Evolutionary conservation across 1,139 yeast species (phyloP).

Genomic region (Hansenula lynferdii): DNA sequence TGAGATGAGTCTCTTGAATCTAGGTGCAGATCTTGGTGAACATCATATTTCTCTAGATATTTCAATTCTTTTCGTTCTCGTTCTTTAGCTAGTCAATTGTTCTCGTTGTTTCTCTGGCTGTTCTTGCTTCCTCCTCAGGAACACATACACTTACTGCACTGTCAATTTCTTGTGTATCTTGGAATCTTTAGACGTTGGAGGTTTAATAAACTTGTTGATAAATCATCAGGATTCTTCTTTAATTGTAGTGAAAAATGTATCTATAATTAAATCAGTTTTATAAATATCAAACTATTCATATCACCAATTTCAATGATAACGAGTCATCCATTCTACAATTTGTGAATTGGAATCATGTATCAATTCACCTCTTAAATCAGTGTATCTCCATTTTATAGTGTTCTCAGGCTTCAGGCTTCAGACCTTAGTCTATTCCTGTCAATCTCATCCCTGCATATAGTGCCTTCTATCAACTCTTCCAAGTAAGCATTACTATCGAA

Average conservation of each 20-base stretch:
- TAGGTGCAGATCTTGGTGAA: constrained; percentile 21
- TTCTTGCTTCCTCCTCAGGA: constrained; percentile 80
- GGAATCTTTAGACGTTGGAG: constrained; percentile 88
- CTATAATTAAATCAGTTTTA: constrained; percentile 59
- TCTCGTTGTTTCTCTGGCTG: constrained; percentile 78
- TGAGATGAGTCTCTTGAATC: constrained; percentile 22
- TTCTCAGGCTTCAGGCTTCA: too few species aligned
- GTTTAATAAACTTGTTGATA: constrained; percentile 51
- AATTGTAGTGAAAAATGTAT: constrained; percentile 67
- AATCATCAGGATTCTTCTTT: constrained; percentile 56
- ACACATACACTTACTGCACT: constrained; percentile 69
- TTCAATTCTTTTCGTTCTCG: constrained; percentile 54
- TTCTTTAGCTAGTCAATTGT: constrained; percentile 61
- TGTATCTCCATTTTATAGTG: constrained; percentile 91
- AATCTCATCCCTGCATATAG: constrained; percentile 42
- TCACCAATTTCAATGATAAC: constrained; percentile 79
- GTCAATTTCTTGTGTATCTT: constrained; percentile 78
- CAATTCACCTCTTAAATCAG: constrained; percentile 58
- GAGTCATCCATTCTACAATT: constrained; percentile 92
- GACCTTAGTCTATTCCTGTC: constrained; percentile 54
- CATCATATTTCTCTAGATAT: constrained; percentile 46
- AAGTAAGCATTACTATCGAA: constrained; percentile 62
- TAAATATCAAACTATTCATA: constrained; percentile 80
- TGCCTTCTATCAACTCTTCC: constrained; percentile 40
- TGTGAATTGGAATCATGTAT: constrained; percentile 86